These are phyloP conservation scores for Quercus cerris DNA, from an alignment of 306 rosid species.

Conservation along the genomic window DNA sequence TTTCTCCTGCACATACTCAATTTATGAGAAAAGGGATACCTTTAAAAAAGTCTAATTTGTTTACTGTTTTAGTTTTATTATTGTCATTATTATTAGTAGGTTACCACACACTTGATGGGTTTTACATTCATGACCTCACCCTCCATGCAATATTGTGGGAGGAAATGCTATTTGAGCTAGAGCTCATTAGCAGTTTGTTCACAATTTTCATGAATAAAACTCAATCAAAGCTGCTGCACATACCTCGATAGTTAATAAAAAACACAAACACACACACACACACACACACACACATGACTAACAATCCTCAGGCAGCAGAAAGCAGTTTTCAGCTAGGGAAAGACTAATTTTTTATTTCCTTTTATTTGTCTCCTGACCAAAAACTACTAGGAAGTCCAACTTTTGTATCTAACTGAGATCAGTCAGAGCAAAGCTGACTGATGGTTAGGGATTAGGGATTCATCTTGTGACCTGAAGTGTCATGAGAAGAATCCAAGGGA, in stretches of 20 bases:
- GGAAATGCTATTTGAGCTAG: no score
- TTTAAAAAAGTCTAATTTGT: neutral
- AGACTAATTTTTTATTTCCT: neutral
- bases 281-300: neutral
- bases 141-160: no score
- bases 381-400: neutral
- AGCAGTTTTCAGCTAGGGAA: neutral
- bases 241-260: neutral
- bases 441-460: neutral
- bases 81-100: no score
- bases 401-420: neutral
- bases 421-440: neutral
- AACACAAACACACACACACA: neutral
- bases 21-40: neutral
- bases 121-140: no score
- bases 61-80: neutral
- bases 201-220: neutral
- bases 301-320: neutral
- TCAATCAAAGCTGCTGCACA: neutral
- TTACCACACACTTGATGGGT: no score
- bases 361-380: neutral
- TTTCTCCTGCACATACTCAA: neutral
- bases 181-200: no score
- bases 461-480: neutral
- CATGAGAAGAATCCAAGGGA: neutral